Evolutionary conservation across 1,139 yeast species (phyloP), one percentile per base, ranked within the genome.

Genomic region (Kodamaea suecica): DNA sequence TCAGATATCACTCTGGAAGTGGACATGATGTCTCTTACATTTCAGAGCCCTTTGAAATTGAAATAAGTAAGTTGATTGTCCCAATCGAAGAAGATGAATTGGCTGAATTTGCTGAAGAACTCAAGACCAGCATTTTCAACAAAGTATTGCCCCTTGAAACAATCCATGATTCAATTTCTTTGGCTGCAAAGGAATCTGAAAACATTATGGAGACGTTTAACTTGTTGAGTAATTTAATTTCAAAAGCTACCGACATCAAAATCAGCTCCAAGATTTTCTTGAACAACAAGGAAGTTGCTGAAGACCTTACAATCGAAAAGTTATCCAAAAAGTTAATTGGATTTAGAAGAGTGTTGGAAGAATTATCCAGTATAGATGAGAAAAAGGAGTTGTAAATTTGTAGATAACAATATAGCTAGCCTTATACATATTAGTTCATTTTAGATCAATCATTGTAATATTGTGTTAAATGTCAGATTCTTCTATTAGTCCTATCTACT

Each of bases 31-130:
- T 85, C 19, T 66, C 81, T 24, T 71, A 73, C 39, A 70, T 80
- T 31, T 78, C 92, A 0, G 72, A 70, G 40, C 88, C 92, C n/a
- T 82, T 85, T 59, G 84, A 80, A 54, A 67, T 85, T 30, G 68
- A 61, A 31, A 55, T 69, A 26, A 69, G 73, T 9, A 47, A 54
- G 15, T 46, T 77, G n/a, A 52, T 57, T 3, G 66, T 73, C 15
- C 71, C 76, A 13, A 33, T 38, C 9, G 39, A 41, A 16, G 38
- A 42, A 11, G 47, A 49, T 12, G 50, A 48, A 12, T 34, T 41
- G 26, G 51, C 42, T 6, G 55, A 50, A 3, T 62, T 67, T 43
- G 61, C 78, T 1, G 48, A 56, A 5, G 45, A 45, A 5, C 53
- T 71, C 38, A 63, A 64, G 37, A 21, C 36, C 2, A 37, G 41